A percentile compares a stretch with the other conserved stretches of the same genome.
These are phyloP conservation scores for Cryptococcus sp. DNA, from an alignment of 1,284 basidiomycete species.

Conservation along the genomic window DNA sequence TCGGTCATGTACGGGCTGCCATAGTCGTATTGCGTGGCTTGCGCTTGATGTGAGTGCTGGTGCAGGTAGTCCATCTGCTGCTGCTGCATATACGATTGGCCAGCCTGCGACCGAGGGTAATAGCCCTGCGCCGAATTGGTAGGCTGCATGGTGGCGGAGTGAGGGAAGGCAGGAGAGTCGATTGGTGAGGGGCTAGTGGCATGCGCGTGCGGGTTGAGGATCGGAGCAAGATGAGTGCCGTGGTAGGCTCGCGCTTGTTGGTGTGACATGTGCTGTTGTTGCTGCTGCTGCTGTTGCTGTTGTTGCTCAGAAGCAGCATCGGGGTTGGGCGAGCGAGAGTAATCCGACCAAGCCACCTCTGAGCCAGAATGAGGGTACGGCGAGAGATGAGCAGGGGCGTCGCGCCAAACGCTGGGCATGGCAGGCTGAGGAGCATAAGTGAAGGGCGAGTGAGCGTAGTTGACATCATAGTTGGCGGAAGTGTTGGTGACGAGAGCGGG, in stretches of 20 bases:
- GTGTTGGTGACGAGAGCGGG: slow-evolving; percentile 4
- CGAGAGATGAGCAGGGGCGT: slow-evolving; percentile 23
- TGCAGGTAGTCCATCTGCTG: slow-evolving; percentile 39
- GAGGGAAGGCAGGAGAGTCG: slow-evolving; percentile 26
- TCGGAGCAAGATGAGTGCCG: slow-evolving; percentile 32
- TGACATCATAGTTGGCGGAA: slow-evolving; percentile 4
- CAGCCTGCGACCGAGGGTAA: slow-evolving; percentile 14
- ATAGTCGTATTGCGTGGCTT: slow-evolving; percentile 28
- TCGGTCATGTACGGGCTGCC: slow-evolving; percentile 36
- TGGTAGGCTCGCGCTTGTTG: slow-evolving; percentile 12
- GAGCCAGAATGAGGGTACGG: slow-evolving; percentile 25
- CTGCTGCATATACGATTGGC: slow-evolving; percentile 35
- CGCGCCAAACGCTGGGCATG: slow-evolving; percentile 13
- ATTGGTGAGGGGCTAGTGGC: slow-evolving; percentile 14
- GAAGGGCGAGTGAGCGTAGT: slow-evolving; percentile 18
- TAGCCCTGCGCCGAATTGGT: slow-evolving; percentile 10
- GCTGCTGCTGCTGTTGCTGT: slow-evolving; percentile 8
- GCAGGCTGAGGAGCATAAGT: slow-evolving; percentile 22
- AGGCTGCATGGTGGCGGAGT: slow-evolving; percentile 20
- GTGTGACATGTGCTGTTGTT: slow-evolving; percentile 5
- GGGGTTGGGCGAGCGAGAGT: slow-evolving; percentile 32
- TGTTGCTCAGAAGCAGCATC: slow-evolving; percentile 7
- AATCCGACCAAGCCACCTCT: slow-evolving; percentile 23
- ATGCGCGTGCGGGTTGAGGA: slow-evolving; percentile 20
- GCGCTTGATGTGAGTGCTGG: slow-evolving; percentile 22